Evolutionary conservation across 768 basidiomycete species (phyloP).

Genomic region (Collybiopsis confluens): DNA sequence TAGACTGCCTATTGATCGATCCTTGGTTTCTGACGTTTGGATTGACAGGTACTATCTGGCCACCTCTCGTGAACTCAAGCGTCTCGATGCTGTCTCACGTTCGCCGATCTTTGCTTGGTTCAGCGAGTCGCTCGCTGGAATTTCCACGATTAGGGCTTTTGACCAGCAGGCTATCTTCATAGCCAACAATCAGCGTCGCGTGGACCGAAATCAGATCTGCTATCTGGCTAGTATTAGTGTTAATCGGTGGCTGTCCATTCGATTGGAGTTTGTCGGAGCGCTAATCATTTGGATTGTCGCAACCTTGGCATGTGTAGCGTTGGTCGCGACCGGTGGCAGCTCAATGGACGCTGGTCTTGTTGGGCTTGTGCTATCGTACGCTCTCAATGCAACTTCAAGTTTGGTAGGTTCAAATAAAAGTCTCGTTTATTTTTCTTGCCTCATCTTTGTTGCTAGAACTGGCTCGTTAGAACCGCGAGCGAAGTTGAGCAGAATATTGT

Average conservation of each 20-base stretch:
- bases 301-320: slow-evolving; percentile 58
- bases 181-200: slow-evolving; percentile 61
- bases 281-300: slow-evolving; percentile 75
- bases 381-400: slow-evolving; percentile 77
- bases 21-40: background rate
- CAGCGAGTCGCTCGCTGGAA: slow-evolving; percentile 69
- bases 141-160: slow-evolving; percentile 83
- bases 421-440: background rate
- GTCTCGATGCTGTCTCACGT: slow-evolving; percentile 82
- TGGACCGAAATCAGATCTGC: slow-evolving; percentile 85
- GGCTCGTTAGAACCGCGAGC: slow-evolving; percentile 77
- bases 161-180: slow-evolving; percentile 65
- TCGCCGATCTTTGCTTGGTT: slow-evolving; percentile 92
- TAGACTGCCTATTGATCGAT: background rate
- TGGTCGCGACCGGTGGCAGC: slow-evolving; percentile 53
- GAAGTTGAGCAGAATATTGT: slow-evolving; percentile 92
- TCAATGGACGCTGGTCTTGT: slow-evolving; percentile 81
- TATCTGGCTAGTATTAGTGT: slow-evolving; percentile 67
- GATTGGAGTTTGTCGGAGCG: slow-evolving; percentile 81
- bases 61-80: slow-evolving; percentile 84
- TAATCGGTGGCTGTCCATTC: slow-evolving; percentile 68
- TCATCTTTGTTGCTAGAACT: slow-evolving; percentile 47
- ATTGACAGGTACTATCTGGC: slow-evolving; percentile 73
- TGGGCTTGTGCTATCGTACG: slow-evolving; percentile 82
- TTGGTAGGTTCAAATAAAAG: slow-evolving; percentile 43